Conservation (phyloP, 2,329 filamentous ascomycete species). For the Colletotrichum tanaceti region DNA sequence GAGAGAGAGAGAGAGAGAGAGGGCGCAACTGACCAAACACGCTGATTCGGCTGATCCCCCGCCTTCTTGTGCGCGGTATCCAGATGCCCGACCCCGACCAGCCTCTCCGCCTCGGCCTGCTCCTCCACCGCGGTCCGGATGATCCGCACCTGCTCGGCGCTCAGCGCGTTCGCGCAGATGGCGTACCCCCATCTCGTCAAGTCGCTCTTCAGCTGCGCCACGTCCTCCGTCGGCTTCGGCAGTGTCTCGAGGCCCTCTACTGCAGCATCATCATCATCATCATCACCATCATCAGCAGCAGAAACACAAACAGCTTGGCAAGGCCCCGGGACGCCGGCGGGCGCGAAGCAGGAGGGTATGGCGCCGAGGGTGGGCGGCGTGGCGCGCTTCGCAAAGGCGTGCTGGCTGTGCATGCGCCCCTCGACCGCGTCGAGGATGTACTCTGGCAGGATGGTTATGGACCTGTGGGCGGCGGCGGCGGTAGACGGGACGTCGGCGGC, state of each 20-base stretch:
- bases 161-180: background rate
- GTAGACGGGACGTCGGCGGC: no score
- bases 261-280: no score
- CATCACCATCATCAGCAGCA: no score
- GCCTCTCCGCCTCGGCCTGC: background rate
- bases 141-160: background rate
- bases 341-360: no score
- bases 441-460: no score
- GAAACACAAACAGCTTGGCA: no score
- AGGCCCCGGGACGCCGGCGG: no score
- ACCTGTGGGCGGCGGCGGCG: no score
- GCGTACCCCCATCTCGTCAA: background rate
- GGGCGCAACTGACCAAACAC: constrained; percentile 9
- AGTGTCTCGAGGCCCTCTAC: background rate
- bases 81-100: background rate
- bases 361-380: background rate
- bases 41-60: constrained; percentile 2
- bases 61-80: constrained; percentile 1
- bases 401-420: constrained; percentile 3
- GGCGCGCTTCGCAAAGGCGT: constrained; percentile 1
- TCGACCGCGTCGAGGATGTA: background rate
- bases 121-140: background rate
- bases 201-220: constrained; percentile 3
- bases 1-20: no score
- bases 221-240: constrained; percentile 1